Percentiles rank a stretch among this genome's conserved stretches.
Evolutionary conservation across 1,284 basidiomycete species (phyloP).

Genomic region (Trichosporon coremiiforme): DNA sequence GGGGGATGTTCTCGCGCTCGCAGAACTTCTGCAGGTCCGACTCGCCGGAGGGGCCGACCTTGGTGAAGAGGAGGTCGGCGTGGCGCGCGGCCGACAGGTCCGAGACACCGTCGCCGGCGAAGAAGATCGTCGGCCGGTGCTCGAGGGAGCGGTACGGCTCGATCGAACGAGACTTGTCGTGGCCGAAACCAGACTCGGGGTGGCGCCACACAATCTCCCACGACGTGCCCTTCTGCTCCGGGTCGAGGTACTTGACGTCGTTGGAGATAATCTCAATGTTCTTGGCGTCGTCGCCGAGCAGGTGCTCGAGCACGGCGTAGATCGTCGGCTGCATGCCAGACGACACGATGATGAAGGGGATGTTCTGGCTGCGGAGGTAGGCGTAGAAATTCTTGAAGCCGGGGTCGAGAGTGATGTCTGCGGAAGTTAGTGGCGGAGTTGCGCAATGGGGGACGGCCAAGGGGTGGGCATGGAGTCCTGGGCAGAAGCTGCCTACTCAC

Average conservation of each 20-base stretch:
- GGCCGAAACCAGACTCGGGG: conserved; percentile 81
- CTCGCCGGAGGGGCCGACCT: conserved; percentile 72
- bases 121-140: conserved; percentile 78
- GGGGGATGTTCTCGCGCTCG: conserved; percentile 55
- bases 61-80: conserved; percentile 88
- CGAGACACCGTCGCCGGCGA: conserved; percentile 95
- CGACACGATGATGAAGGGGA: conserved; percentile 89
- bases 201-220: conserved; percentile 89
- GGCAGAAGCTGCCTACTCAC: conserved; percentile 54
- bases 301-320: conserved; percentile 74
- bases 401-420: conserved; percentile 80
- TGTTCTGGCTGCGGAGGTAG: conserved; percentile 73
- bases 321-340: conserved; percentile 92
- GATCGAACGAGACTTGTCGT: conserved; percentile 91
- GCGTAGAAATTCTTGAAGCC: conserved; percentile 83
- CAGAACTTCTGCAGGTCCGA: conserved; percentile 85
- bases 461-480: neutral
- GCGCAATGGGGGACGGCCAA: neutral
- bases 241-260: conserved; percentile 65
- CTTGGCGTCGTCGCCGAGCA: conserved; percentile 71
- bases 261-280: conserved; percentile 89
- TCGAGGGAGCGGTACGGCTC: conserved; percentile 75
- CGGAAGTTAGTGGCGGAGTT: neutral
- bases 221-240: conserved; percentile 63
- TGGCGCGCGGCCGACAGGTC: conserved; percentile 87